phyloP scores from a whole-genome alignment of 495 filamentous ascomycete species.

The Penicillium riverlandense region DNA sequence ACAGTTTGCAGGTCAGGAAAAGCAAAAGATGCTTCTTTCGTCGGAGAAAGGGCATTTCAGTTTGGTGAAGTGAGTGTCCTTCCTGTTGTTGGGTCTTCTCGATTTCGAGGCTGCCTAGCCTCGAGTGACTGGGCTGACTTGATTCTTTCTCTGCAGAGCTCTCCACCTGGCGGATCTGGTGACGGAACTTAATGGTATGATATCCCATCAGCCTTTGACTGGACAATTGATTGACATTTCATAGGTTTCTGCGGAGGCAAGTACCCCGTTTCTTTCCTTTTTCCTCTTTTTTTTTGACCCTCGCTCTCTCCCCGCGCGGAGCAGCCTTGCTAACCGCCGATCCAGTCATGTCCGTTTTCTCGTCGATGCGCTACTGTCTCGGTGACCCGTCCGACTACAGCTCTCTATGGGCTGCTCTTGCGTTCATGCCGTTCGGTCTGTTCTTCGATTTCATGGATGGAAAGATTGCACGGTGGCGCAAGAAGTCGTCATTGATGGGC shows the following conservation, averaged over 20 bases:
- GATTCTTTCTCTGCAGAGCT: conserved; percentile 42
- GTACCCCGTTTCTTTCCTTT: conserved; percentile 5
- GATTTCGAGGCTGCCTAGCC: neutral
- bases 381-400: conserved; percentile 56
- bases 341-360: conserved; percentile 85
- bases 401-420: conserved; percentile 74
- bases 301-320: too few species aligned
- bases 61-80: conserved; percentile 51
- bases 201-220: neutral
- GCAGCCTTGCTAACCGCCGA: conserved; percentile 16
- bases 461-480: conserved; percentile 89
- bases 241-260: conserved; percentile 50
- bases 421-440: conserved; percentile 84
- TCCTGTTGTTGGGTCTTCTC: neutral
- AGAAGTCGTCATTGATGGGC: conserved; percentile 94
- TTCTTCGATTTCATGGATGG: conserved; percentile 99
- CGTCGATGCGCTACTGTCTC: conserved; percentile 89
- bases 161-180: conserved; percentile 93
- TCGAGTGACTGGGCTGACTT: too few species aligned
- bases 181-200: conserved; percentile 84
- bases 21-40: conserved; percentile 78
- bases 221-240: too few species aligned
- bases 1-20: conserved; percentile 55
- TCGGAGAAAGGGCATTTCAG: conserved; percentile 73
- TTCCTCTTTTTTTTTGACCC: neutral